A percentile compares a stretch with the other conserved stretches of the same genome.
These are phyloP conservation scores for Nemania sp. DNA, from an alignment of 2,329 filamentous ascomycete species.

Conservation along the genomic window DNA sequence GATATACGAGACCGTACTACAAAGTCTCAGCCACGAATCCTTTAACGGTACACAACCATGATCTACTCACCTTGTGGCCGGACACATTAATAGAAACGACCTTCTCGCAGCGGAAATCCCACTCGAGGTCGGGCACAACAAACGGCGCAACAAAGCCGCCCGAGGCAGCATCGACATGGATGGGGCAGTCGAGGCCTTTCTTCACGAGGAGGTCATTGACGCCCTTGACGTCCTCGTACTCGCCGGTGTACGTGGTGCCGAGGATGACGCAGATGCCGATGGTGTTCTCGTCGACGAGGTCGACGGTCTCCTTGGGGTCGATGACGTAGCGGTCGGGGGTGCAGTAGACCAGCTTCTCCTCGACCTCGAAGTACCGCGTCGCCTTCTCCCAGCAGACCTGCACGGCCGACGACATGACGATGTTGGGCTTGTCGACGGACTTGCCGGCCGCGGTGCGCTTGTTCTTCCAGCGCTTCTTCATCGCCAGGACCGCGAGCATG, in stretches of 20 bases:
- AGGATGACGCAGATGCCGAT: slow-evolving; percentile 93
- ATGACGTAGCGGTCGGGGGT: slow-evolving; percentile 64
- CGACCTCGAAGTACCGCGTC: slow-evolving; percentile 86
- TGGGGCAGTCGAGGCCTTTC: slow-evolving; percentile 76
- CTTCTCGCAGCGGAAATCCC: slow-evolving; percentile 89
- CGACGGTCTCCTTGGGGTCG: slow-evolving; percentile 63
- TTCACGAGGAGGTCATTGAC: slow-evolving; percentile 86
- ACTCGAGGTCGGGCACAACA: slow-evolving; percentile 77
- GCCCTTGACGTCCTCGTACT: slow-evolving; percentile 91
- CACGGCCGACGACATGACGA: slow-evolving; percentile 94
- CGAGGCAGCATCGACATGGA: slow-evolving; percentile 91
- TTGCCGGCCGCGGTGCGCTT: slow-evolving; percentile 82
- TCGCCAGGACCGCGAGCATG: slow-evolving; percentile 80
- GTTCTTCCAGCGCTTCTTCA: slow-evolving; percentile 96
- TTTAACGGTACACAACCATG: not conserved
- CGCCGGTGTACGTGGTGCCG: slow-evolving; percentile 91
- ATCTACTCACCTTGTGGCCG: slow-evolving; percentile 72
- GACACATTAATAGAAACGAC: slow-evolving; percentile 94
- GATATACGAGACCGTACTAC: slow-evolving; percentile 71
- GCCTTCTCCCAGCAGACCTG: slow-evolving; percentile 98
- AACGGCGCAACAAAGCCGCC: slow-evolving; percentile 95
- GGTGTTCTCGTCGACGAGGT: slow-evolving; percentile 67
- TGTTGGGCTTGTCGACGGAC: slow-evolving; percentile 78
- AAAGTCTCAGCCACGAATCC: slow-evolving; percentile 9
- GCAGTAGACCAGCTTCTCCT: slow-evolving; percentile 79